A percentile compares a stretch with the other conserved stretches of the same genome.
These are phyloP conservation scores for Pythium monospermum DNA, from an alignment of 352 stramenopile species.

Conservation along the genomic window DNA sequence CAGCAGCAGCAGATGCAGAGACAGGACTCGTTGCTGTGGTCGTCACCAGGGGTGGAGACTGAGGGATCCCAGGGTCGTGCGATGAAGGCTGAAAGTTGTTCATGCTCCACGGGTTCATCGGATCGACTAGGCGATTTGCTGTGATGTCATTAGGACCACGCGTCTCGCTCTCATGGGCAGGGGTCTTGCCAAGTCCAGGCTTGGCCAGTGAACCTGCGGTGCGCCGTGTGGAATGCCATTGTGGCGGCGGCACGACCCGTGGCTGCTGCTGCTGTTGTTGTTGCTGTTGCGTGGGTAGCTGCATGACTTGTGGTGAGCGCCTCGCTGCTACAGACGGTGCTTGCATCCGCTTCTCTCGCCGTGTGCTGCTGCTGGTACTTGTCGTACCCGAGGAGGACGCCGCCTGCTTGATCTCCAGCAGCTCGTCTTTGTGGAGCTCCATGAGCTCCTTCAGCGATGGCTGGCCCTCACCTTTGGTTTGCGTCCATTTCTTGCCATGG, in stretches of 20 bases:
- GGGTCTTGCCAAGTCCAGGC: neutral
- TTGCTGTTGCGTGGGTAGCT: slow-evolving; percentile 11
- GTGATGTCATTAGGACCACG: neutral
- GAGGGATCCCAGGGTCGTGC: neutral
- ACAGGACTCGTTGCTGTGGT: too few relatives aligned
- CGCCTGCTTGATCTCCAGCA: slow-evolving; percentile 63
- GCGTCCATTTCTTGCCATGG: slow-evolving; percentile 56
- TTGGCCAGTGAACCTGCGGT: slow-evolving; percentile 21
- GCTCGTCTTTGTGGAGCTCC: slow-evolving; percentile 66
- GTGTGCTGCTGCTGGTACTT: neutral
- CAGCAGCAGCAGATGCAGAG: too few relatives aligned
- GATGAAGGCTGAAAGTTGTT: slow-evolving; percentile 3
- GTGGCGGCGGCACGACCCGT: slow-evolving; percentile 17
- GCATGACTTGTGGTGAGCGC: slow-evolving; percentile 4
- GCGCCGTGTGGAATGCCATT: slow-evolving; percentile 62
- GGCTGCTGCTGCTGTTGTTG: neutral
- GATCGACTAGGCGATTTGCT: neutral
- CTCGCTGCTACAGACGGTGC: neutral
- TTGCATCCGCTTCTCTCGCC: slow-evolving; percentile 7
- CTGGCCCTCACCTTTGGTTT: slow-evolving; percentile 27
- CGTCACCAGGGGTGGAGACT: too few relatives aligned
- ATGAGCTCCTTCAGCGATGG: slow-evolving; percentile 39
- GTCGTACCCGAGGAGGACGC: slow-evolving; percentile 10
- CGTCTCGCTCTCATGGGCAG: neutral
- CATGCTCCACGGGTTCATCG: slow-evolving; percentile 18